Evolutionary conservation across 495 filamentous ascomycete genomes (phyloP), one percentile per base, ranked within the genome.

Genomic region (Penicillium riverlandense): DNA sequence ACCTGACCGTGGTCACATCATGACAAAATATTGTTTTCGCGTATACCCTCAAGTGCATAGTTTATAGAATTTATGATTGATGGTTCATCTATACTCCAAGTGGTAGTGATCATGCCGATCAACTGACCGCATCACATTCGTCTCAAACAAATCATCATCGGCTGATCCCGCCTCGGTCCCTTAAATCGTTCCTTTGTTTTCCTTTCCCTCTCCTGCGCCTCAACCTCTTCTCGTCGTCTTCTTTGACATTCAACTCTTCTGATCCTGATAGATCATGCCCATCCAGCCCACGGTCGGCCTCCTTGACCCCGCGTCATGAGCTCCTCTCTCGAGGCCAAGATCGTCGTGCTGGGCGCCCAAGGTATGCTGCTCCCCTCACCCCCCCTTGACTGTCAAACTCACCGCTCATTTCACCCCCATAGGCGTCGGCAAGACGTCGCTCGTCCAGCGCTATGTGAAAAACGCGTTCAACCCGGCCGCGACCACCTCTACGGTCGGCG

Each of bases 341-440:
- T 95, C 42, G 89, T 94, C 54, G 82, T 95, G 45, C 78, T 95
- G 36, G 89, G 89, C 64, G 79, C 86, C 40, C 88, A 92, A 73
- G 79, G 77, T 80, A 55, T 22, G 22, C 22, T 22, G 22, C 22
- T 22, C 4, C 22, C 22, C 22, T 22, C 22, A 16, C 15, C 15
- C 22, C 22, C 22, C 22, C 22, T 22, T 22, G 22, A 22, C 22
- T 22, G 22, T 6, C 22, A 22, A 22, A 22, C 22, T 22, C 22
- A 22, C 22, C 22, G 22, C 22, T 22, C 22, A 22, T 34, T 34
- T 34, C 32, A 6, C 32, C 9, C 6, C 9, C n/a, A 2, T 34
- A 82, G 88, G 90, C 63, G 91, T 96, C 38, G 91, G 91, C 59
- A 98, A 98, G 70, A 96, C 91, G 10, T 88, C 85, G 32, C 79